These are phyloP conservation scores for Arthrobotrys megalospora DNA, from an alignment of 2,329 filamentous ascomycete species.

Conservation along the genomic window DNA sequence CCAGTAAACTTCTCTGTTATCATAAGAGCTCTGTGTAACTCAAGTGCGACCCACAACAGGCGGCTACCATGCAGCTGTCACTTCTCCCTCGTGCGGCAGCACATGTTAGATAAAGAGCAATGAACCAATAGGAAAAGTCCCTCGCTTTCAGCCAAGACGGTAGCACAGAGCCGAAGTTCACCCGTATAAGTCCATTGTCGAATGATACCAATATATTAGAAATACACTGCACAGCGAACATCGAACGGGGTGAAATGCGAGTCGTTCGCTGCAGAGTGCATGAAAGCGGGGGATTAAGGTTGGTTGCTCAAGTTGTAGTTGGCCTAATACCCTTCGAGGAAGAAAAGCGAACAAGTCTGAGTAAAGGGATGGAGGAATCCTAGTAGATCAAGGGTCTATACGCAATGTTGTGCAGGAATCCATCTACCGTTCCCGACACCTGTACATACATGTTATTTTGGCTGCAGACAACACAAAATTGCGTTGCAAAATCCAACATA, in stretches of 20 bases:
- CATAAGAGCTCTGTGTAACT: slow-evolving; percentile 34
- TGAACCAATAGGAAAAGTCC: slow-evolving; percentile 32
- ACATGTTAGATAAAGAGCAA: slow-evolving; percentile 8
- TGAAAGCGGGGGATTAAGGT: slow-evolving; percentile 4
- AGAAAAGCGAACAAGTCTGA: slow-evolving; percentile 18
- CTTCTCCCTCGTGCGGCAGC: slow-evolving; percentile 20
- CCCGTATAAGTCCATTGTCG: slow-evolving; percentile 13
- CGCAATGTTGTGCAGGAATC: background rate
- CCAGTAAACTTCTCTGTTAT: slow-evolving; percentile 8
- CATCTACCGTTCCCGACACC: background rate
- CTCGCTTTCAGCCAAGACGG: slow-evolving; percentile 13
- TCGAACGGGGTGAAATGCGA: background rate
- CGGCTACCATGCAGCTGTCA: slow-evolving; percentile 31
- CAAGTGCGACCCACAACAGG: slow-evolving; percentile 26
- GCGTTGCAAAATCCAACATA: background rate
- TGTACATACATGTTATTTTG: too few species aligned
- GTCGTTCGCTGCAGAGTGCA: background rate
- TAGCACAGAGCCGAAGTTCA: slow-evolving; percentile 12
- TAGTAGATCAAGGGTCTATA: background rate
- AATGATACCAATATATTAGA: slow-evolving; percentile 25
- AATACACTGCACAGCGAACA: background rate
- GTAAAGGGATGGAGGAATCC: background rate
- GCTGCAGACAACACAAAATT: background rate
- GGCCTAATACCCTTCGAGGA: background rate
- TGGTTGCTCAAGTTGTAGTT: background rate